phyloP scores from a whole-genome alignment of 179 eudicot genomes.

The Spinacia oleracea region DNA sequence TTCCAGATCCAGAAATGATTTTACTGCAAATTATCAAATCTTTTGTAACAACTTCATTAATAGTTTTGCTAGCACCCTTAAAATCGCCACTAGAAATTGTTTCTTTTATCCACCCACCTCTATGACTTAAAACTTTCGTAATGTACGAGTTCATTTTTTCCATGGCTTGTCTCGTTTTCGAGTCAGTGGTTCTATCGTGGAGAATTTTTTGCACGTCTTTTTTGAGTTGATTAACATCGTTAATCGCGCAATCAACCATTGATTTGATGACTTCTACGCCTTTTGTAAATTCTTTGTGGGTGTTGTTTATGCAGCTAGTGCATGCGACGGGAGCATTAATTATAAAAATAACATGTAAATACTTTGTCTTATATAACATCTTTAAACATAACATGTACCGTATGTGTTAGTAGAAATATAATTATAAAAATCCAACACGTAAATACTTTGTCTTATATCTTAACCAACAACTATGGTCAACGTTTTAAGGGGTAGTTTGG shows the following conservation, averaged over 20 bases:
- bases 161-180: not conserved
- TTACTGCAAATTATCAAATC: no score
- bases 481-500: no score
- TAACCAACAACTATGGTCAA: no score
- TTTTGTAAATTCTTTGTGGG: not conserved
- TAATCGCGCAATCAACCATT: not conserved
- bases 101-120: not conserved
- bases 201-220: not conserved
- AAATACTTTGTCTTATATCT: no score
- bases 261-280: not conserved
- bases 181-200: not conserved
- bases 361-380: no score
- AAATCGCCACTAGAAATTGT: not conserved
- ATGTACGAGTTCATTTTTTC: not conserved
- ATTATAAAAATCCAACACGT: no score
- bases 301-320: not conserved
- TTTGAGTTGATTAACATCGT: not conserved
- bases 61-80: not conserved
- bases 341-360: no score
- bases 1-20: not conserved
- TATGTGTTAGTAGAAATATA: no score
- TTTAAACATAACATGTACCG: no score
- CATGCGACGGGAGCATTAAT: conserved; percentile 1
- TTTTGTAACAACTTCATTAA: not conserved
- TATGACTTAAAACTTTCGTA: not conserved